A percentile compares a stretch with the other conserved stretches of the same genome.
These are phyloP conservation scores for Blumeriella jaapii DNA, from an alignment of 2,329 filamentous ascomycete genomes.

Conservation along the genomic window DNA sequence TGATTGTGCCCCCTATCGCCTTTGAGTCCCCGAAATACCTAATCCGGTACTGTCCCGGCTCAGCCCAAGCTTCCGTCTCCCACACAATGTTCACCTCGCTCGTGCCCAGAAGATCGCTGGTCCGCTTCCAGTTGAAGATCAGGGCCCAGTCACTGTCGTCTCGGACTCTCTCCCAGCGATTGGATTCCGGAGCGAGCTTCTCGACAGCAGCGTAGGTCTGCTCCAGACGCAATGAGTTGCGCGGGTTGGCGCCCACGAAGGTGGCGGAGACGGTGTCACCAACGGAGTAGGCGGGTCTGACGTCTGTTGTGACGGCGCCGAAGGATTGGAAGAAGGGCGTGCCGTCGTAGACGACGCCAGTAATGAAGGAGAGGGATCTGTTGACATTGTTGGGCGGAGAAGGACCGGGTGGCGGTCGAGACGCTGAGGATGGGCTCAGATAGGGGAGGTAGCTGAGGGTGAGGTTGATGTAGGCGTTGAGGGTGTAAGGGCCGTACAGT, in stretches of 20 bases:
- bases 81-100: conserved; percentile 72
- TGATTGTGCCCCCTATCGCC: conserved; percentile 47
- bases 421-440: conserved; percentile 39
- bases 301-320: conserved; percentile 51
- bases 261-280: conserved; percentile 53
- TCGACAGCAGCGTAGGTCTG: conserved; percentile 71
- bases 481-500: conserved; percentile 70
- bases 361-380: conserved; percentile 68
- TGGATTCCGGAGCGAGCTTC: conserved; percentile 34
- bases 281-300: conserved; percentile 40
- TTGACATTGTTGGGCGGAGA: conserved; percentile 68
- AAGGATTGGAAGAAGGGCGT: conserved; percentile 55
- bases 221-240: conserved; percentile 75
- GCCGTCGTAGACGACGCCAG: conserved; percentile 64
- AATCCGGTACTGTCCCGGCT: conserved; percentile 61
- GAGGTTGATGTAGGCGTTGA: conserved; percentile 80
- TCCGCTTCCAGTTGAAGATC: conserved; percentile 68
- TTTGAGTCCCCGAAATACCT: conserved; percentile 81
- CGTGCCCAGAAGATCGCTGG: conserved; percentile 54
- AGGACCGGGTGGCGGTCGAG: conserved; percentile 41
- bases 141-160: conserved; percentile 77
- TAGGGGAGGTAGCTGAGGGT: conserved; percentile 62
- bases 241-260: conserved; percentile 81
- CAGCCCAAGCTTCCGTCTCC: conserved; percentile 56
- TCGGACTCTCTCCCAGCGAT: conserved; percentile 52